Evolutionary conservation across 768 basidiomycete species (phyloP).

Genomic region (Boletales sp.): DNA sequence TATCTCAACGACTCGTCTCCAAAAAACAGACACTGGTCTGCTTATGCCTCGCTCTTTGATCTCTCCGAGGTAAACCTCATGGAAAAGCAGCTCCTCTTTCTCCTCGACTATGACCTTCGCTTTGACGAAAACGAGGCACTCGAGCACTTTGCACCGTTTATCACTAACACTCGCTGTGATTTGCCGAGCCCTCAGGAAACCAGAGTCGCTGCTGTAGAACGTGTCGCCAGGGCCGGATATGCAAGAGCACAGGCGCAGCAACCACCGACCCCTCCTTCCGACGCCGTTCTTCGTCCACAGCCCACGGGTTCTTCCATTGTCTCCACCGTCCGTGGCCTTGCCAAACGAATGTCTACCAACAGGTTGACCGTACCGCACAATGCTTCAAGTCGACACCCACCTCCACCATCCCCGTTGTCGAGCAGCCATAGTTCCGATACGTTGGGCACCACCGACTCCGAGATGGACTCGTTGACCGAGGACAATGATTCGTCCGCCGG

Average conservation of each 20-base stretch:
- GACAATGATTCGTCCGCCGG: slow-evolving; percentile 56
- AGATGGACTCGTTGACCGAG: slow-evolving; percentile 61
- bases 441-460: slow-evolving; percentile 48
- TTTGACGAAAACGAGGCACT: slow-evolving; percentile 84
- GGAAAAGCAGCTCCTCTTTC: slow-evolving; percentile 92
- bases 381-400: slow-evolving; percentile 14
- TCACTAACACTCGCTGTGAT: slow-evolving; percentile 29
- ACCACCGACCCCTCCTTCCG: slow-evolving; percentile 43
- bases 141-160: slow-evolving; percentile 65
- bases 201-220: slow-evolving; percentile 51
- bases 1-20: slow-evolving; percentile 96
- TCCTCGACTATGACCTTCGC: slow-evolving; percentile 91
- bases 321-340: slow-evolving; percentile 56
- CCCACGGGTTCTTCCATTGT: slow-evolving; percentile 37
- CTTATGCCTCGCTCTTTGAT: slow-evolving; percentile 74
- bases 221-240: slow-evolving; percentile 51
- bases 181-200: slow-evolving; percentile 36
- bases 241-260: slow-evolving; percentile 48
- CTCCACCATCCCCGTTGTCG: slow-evolving; percentile 29
- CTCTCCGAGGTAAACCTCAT: slow-evolving; percentile 86
- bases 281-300: slow-evolving; percentile 25
- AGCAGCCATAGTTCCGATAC: slow-evolving; percentile 44
- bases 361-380: slow-evolving; percentile 33
- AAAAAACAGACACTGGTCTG: slow-evolving; percentile 93
- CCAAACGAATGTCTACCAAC: slow-evolving; percentile 50